phyloP scores from a whole-genome alignment of 1,284 basidiomycete genomes.

The Pseudozyma flocculosa region DNA sequence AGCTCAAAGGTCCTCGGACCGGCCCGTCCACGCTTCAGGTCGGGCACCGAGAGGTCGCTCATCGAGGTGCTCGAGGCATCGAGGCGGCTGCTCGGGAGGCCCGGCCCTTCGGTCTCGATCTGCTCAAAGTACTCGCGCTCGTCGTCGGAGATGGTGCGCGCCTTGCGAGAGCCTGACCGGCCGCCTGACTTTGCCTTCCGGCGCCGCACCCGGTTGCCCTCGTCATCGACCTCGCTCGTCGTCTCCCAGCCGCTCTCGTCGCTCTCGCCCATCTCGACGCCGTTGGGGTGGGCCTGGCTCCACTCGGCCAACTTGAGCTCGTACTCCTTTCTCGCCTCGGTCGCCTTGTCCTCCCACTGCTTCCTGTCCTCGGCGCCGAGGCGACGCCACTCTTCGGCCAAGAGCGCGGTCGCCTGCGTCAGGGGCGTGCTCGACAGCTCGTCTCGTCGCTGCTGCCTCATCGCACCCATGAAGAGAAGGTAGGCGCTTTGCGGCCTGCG shows the following conservation, averaged over 20 bases:
- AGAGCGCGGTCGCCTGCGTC: slow-evolving; percentile 23
- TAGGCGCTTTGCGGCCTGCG: slow-evolving; percentile 26
- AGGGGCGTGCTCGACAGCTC: slow-evolving; percentile 19
- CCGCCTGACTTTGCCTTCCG: slow-evolving; percentile 11
- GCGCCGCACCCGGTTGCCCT: slow-evolving; percentile 20
- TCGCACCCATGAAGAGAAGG: slow-evolving; percentile 30
- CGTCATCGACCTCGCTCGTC: slow-evolving; percentile 22
- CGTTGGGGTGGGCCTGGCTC: slow-evolving; percentile 20
- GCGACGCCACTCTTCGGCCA: slow-evolving; percentile 31
- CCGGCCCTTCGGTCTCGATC: slow-evolving; percentile 17
- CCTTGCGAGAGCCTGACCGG: slow-evolving; percentile 12
- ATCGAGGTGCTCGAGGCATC: slow-evolving; percentile 27
- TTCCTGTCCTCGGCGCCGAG: slow-evolving; percentile 10
- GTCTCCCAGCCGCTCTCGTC: slow-evolving; percentile 37
- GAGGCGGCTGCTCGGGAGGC: slow-evolving; percentile 18
- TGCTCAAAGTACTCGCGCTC: slow-evolving; percentile 39
- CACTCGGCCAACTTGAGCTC: slow-evolving; percentile 20
- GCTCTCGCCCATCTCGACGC: slow-evolving; percentile 20
- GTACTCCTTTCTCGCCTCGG: slow-evolving; percentile 20
- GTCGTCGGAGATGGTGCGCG: slow-evolving; percentile 40
- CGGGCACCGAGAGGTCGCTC: slow-evolving; percentile 32
- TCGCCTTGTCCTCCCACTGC: slow-evolving; percentile 29
- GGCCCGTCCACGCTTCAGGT: slow-evolving; percentile 43
- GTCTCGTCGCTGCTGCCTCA: slow-evolving; percentile 17
- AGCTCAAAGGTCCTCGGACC: slow-evolving; percentile 51